phyloP scores from a whole-genome alignment of 108 stramenopile species.

The Thalassiosira profunda region DNA sequence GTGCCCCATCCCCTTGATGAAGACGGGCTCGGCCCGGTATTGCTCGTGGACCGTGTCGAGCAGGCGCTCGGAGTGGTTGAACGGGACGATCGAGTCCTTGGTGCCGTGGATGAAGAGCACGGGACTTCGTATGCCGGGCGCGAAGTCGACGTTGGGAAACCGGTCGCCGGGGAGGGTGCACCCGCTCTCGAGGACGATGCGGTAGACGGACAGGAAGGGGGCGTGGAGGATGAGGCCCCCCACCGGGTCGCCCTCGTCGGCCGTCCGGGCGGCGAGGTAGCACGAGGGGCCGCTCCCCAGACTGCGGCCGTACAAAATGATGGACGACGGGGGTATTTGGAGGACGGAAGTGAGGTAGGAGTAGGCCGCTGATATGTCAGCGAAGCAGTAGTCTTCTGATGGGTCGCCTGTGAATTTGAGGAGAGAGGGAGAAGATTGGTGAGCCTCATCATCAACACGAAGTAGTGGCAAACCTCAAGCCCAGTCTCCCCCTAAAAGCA shows the following conservation, averaged over 20 bases:
- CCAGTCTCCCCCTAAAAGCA: background rate
- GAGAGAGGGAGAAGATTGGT: background rate
- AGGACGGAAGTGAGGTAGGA: constrained; percentile 79
- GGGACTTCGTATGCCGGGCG: constrained; percentile 75
- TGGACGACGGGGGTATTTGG: constrained; percentile 82
- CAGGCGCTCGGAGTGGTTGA: constrained; percentile 90
- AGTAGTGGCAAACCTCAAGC: no score
- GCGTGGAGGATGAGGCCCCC: constrained; percentile 97
- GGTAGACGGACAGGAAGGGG: constrained; percentile 94
- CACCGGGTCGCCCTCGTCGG: constrained; percentile 74
- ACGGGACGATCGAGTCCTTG: constrained; percentile 95
- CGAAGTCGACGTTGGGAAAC: constrained; percentile 95
- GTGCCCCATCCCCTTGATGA: constrained; percentile 93
- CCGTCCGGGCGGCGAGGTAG: constrained; percentile 88
- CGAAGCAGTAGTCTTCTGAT: constrained; percentile 94
- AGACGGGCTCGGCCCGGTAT: constrained; percentile 74
- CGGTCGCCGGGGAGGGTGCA: constrained; percentile 96
- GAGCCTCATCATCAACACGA: background rate
- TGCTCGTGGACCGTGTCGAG: constrained; percentile 61
- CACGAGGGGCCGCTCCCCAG: constrained; percentile 97
- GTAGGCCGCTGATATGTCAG: constrained; percentile 94
- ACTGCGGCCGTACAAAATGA: constrained; percentile 95
- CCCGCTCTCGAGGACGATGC: constrained; percentile 93
- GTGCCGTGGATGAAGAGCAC: constrained; percentile 94
- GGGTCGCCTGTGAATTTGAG: constrained; percentile 59